phyloP scores from a whole-genome alignment of 441 rosid genomes.

The Syzygium syzygioides region DNA sequence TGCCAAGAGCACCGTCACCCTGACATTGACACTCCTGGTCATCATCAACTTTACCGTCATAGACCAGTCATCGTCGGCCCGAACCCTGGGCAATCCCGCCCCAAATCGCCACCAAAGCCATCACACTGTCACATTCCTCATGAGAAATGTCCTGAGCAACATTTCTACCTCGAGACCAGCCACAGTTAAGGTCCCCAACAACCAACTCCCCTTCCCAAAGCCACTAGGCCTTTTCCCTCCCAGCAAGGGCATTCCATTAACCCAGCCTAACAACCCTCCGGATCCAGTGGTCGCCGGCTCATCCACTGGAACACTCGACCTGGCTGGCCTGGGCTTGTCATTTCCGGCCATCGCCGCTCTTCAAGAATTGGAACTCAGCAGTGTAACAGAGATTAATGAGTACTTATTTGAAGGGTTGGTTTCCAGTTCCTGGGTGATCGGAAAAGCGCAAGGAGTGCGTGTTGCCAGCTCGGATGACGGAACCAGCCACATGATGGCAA shows the following conservation, averaged over 20 bases:
- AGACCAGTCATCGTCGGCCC: constrained; percentile 21
- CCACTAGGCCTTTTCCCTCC: constrained; percentile 50
- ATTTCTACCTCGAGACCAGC: constrained; percentile 18
- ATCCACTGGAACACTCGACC: constrained; percentile 17
- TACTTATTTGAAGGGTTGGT: constrained; percentile 18
- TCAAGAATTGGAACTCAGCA: constrained; percentile 40
- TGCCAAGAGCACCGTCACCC: constrained; percentile 6
- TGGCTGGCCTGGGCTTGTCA: constrained; percentile 16
- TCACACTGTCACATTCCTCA: constrained; percentile 32
- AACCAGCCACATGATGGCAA: constrained; percentile 42
- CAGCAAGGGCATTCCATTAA: constrained; percentile 36
- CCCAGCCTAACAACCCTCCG: constrained; percentile 18
- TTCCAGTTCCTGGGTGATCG: constrained; percentile 21
- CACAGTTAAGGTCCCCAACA: constrained; percentile 12
- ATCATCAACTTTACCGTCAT: constrained; percentile 5
- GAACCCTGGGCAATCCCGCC: constrained; percentile 26
- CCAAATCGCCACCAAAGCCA: constrained; percentile 3
- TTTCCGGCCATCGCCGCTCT: constrained; percentile 39
- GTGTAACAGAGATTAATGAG: constrained; percentile 27
- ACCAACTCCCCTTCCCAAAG: constrained; percentile 41
- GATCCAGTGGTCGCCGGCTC: not conserved
- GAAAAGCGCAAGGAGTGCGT: constrained; percentile 46
- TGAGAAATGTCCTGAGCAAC: constrained; percentile 34
- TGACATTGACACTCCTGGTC: not conserved
- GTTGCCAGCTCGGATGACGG: constrained; percentile 40